Percentiles rank a stretch among this genome's conserved stretches.
phyloP scores from a whole-genome alignment of 257 asterid species.

The Cynanchum wilfordii region DNA sequence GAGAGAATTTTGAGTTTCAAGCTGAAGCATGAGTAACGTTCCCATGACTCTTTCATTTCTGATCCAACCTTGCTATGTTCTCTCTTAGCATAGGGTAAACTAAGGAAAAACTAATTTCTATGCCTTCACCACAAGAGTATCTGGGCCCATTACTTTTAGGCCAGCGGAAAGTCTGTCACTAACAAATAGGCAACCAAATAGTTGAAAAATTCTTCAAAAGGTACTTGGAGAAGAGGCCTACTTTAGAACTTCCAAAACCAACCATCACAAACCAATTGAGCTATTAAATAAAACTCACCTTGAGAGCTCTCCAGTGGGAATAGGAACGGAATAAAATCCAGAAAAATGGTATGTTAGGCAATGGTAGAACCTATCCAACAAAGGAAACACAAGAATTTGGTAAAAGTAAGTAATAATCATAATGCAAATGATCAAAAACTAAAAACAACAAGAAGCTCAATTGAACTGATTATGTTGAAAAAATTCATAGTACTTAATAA shows the following conservation, averaged over 20 bases:
- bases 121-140: neutral
- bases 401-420: neutral
- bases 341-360: conserved; percentile 95
- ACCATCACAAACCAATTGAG: conserved; percentile 1
- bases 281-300: conserved; percentile 37
- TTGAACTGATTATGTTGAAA: neutral
- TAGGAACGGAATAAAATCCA: conserved; percentile 92
- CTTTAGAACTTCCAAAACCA: neutral
- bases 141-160: neutral
- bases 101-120: neutral
- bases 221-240: neutral
- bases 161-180: neutral
- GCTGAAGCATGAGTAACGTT: neutral
- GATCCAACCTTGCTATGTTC: neutral
- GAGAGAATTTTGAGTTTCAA: neutral
- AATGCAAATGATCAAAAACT: neutral
- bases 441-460: conserved; percentile 2
- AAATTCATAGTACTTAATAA: neutral
- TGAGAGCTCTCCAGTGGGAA: conserved; percentile 98
- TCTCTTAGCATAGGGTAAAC: neutral
- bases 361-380: conserved; percentile 71
- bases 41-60: neutral
- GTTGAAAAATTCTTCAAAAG: neutral
- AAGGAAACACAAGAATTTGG: conserved; percentile 12
- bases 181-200: neutral